Conservation (phyloP, 169 alveolate species). For the Perkinsus olseni region DNA sequence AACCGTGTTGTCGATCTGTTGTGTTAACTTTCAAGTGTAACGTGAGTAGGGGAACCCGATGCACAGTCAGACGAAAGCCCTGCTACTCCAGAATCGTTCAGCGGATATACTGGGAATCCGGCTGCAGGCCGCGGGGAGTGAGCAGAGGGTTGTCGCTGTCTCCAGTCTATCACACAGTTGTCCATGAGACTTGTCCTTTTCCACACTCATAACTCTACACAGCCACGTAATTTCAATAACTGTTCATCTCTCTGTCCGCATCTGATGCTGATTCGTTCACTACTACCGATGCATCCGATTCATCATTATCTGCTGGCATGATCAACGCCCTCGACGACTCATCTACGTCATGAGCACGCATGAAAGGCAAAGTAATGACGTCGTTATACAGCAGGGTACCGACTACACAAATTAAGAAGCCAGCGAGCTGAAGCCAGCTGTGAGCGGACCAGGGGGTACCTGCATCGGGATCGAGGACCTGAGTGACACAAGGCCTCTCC, state of each 20-base stretch:
- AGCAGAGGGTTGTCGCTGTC: too few species aligned
- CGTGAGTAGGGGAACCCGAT: too few species aligned
- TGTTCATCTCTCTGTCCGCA: neutral
- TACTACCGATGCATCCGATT: neutral
- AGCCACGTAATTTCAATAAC: neutral
- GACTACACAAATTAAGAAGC: neutral
- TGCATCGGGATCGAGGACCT: neutral
- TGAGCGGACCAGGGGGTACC: neutral
- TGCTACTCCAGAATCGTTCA: too few species aligned
- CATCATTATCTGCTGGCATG: neutral
- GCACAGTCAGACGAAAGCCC: too few species aligned
- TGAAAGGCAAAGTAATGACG: neutral
- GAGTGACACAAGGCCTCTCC: neutral
- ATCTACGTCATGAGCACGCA: neutral
- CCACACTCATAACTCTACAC: too few species aligned
- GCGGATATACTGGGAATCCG: too few species aligned
- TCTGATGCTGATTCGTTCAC: neutral
- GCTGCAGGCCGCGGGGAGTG: too few species aligned
- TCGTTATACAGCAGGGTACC: neutral
- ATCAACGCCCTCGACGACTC: neutral
- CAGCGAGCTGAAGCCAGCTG: neutral
- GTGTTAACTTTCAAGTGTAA: too few species aligned
- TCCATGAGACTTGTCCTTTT: too few species aligned
- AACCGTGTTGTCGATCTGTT: neutral
- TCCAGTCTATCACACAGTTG: too few species aligned